Evolutionary conservation across 306 rosid genomes (phyloP), one percentile per base, ranked within the genome.

Genomic region (Psophocarpus tetragonolobus): DNA sequence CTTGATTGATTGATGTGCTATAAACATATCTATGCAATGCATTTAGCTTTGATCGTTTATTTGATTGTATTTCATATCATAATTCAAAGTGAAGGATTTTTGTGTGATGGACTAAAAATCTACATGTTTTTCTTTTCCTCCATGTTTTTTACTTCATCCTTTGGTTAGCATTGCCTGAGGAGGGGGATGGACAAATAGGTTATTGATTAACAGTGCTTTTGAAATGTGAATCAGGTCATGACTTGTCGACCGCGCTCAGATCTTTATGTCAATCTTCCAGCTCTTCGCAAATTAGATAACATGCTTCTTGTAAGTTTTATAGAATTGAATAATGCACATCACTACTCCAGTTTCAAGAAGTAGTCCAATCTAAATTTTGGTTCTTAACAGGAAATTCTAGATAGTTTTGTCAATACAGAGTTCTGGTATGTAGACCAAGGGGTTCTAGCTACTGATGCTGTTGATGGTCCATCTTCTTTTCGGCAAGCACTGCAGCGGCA

Each of bases 371-470:
- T 80, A 47, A 87, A 53, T 50, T 68, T 33, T 45, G 53, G 69
- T 56, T 69, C 48, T 75, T 60, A 35, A 30, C 93, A 91, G 98
- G 99, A 91, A 77, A 87, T 96, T 84, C 84, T 92, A 38, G 96
- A 92, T 27, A 83, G 91, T 65, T 96, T 96, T 68, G 80, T 84
- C 35, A 68, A 85, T 20, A 87, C 91, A 30, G 98, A 92, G 78
- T 96, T 92, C 84, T 92, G 99, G 99, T 96, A 92, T 61, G 94
- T 92, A 56, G 99, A 96, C 68, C 93, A 96, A 79, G 98, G 99
- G 63, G 90, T 96, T 76, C 77, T 88, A 26, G 88, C 92, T 64
- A 86, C 86, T n/a, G 96, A 91, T 35, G 81, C 73, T 14, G 81
- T 71, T 14, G 92, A 87, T 74, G 92, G 91, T 13, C 88, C 97